phyloP scores from a whole-genome alignment of 345 rosid genomes.

The Microthlaspi erraticum region DNA sequence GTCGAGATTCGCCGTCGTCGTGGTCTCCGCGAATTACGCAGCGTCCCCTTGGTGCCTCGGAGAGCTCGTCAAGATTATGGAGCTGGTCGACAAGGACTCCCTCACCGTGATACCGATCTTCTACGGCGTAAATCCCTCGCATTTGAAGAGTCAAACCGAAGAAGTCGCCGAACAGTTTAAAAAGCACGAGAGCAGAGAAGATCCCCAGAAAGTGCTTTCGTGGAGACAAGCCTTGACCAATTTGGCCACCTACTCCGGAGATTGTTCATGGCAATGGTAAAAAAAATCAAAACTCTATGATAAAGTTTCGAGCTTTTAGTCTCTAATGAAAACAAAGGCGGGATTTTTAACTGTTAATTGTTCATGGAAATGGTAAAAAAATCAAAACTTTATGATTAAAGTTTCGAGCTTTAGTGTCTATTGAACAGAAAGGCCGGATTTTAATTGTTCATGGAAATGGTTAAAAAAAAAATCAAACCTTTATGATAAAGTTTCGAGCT shows the following conservation, averaged over 20 bases:
- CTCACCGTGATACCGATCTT: constrained; percentile 43
- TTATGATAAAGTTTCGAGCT: too few relatives aligned
- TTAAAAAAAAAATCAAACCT: too few relatives aligned
- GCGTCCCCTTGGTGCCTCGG: constrained; percentile 43
- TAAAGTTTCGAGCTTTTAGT: too few relatives aligned
- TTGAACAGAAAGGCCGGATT: too few relatives aligned
- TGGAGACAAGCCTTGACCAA: constrained; percentile 41
- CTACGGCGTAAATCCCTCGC: constrained; percentile 38
- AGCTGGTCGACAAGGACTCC: background rate
- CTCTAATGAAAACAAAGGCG: background rate
- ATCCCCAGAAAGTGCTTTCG: constrained; percentile 17
- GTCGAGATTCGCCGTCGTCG: constrained; percentile 36
- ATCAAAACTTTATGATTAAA: too few relatives aligned
- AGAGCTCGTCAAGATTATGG: constrained; percentile 39
- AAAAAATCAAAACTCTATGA: background rate
- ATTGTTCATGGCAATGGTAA: constrained; percentile 28
- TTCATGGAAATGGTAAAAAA: too few relatives aligned
- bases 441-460: too few relatives aligned
- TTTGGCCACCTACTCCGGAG: constrained; percentile 27
- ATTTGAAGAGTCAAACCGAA: constrained; percentile 27
- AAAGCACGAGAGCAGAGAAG: constrained; percentile 31
- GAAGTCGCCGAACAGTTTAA: constrained; percentile 30
- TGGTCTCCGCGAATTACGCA: constrained; percentile 34
- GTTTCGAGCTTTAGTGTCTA: too few relatives aligned
- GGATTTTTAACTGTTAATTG: background rate